Percentiles rank a stretch among this genome's conserved stretches.
Evolutionary conservation across 2,329 filamentous ascomycete genomes (phyloP).

Genomic region (Trichoderma sp.): DNA sequence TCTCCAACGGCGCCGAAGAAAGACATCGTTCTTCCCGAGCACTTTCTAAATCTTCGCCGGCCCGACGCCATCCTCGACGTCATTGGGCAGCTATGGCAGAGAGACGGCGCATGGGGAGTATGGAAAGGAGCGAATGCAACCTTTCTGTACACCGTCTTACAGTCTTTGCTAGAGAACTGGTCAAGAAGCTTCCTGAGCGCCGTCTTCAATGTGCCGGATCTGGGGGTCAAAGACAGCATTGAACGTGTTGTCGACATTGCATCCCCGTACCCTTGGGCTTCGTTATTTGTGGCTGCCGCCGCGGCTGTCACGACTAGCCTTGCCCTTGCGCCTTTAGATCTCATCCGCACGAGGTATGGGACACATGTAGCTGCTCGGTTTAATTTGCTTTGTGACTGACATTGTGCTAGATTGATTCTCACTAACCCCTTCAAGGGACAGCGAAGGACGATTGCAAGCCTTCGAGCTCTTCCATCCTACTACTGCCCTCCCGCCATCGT

Average conservation of each 20-base stretch:
- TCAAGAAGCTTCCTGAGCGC: constrained; percentile 88
- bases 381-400: constrained; percentile 33
- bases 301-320: constrained; percentile 73
- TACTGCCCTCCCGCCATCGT: constrained; percentile 70
- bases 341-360: constrained; percentile 71
- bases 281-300: constrained; percentile 69
- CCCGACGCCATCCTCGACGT: constrained; percentile 84
- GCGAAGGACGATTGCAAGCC: constrained; percentile 74
- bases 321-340: constrained; percentile 81
- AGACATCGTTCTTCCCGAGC: constrained; percentile 42
- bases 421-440: constrained; percentile 75
- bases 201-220: constrained; percentile 84
- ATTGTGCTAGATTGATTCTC: constrained; percentile 67
- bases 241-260: constrained; percentile 74
- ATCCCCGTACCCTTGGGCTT: constrained; percentile 79
- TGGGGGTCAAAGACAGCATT: constrained; percentile 73
- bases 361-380: neutral
- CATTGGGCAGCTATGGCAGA: constrained; percentile 83
- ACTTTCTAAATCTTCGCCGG: constrained; percentile 71
- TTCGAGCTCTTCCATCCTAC: constrained; percentile 78
- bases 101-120: constrained; percentile 85
- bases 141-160: constrained; percentile 85
- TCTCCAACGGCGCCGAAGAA: constrained; percentile 38
- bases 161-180: constrained; percentile 89
- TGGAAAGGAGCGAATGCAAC: constrained; percentile 95